These are phyloP conservation scores for Auxenochlorella pyrenoidosa DNA, from an alignment of 139 green algal species.

Conservation along the genomic window DNA sequence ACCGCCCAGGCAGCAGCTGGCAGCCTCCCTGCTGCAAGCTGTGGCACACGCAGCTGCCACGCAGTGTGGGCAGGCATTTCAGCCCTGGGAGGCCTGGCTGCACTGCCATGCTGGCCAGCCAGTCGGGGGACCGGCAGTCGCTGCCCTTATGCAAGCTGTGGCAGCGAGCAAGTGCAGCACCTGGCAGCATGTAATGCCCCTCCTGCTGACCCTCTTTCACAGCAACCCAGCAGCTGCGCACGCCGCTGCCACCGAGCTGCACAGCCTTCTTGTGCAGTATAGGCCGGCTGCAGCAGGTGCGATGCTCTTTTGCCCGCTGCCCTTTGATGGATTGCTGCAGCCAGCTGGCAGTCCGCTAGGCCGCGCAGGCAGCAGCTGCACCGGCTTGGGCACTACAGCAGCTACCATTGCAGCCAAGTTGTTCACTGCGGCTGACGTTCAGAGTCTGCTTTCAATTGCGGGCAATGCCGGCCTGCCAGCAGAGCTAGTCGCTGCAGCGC, in stretches of 20 bases:
- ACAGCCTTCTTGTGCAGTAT: background rate
- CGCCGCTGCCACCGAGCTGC: conserved; percentile 1
- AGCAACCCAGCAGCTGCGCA: background rate
- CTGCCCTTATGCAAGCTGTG: background rate
- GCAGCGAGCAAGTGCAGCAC: background rate
- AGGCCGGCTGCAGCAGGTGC: background rate
- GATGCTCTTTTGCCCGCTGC: background rate
- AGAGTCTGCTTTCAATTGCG: conserved; percentile 2
- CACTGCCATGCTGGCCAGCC: background rate
- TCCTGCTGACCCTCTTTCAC: conserved; percentile 6
- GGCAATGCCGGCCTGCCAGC: background rate
- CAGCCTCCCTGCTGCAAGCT: background rate
- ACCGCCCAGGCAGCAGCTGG: background rate
- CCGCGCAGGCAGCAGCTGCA: background rate
- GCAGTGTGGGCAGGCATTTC: background rate
- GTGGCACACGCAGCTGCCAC: background rate
- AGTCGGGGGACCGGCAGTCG: background rate
- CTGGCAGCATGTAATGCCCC: background rate
- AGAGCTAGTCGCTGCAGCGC: conserved; percentile 5
- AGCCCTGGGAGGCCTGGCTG: conserved; percentile 19
- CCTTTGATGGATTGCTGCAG: conserved; percentile 5
- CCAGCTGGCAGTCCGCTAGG: background rate
- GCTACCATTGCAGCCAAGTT: background rate
- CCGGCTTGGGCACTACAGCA: background rate
- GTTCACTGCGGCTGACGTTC: conserved; percentile 15